phyloP scores from a whole-genome alignment of 352 stramenopile genomes.

The Phytopythium cucurbitacearum region DNA sequence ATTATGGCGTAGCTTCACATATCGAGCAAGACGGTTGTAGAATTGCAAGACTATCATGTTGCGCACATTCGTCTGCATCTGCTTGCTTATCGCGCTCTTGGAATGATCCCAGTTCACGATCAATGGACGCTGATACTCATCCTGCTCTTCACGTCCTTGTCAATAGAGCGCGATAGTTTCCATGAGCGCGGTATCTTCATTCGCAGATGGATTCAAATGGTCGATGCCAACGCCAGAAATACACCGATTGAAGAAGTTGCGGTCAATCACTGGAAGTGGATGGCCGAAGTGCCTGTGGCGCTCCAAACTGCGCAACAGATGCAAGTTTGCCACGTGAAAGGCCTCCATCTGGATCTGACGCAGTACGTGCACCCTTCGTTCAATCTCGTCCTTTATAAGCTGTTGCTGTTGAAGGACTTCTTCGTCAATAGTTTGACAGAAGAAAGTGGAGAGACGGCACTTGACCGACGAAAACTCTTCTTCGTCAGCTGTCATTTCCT shows the following conservation, averaged over 20 bases:
- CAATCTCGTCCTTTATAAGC: neutral
- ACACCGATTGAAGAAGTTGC: neutral
- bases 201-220: neutral
- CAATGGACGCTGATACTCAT: neutral
- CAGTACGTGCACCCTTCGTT: neutral
- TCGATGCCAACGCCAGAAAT: neutral
- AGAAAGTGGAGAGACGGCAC: too few species aligned
- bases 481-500: too few species aligned
- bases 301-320: slow-evolving; percentile 1
- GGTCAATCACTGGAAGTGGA: neutral
- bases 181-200: neutral
- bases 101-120: neutral
- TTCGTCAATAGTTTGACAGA: too few species aligned
- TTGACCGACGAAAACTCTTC: too few species aligned
- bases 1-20: neutral
- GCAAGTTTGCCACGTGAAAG: neutral
- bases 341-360: neutral
- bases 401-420: neutral
- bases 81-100: neutral
- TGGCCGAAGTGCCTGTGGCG: neutral
- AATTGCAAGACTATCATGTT: slow-evolving; percentile 3
- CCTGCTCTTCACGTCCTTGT: neutral
- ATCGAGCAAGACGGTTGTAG: neutral
- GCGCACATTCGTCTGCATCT: neutral
- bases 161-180: neutral